Conservation (phyloP, 2,329 filamentous ascomycete species). For the Periconia macrospinosa region DNA sequence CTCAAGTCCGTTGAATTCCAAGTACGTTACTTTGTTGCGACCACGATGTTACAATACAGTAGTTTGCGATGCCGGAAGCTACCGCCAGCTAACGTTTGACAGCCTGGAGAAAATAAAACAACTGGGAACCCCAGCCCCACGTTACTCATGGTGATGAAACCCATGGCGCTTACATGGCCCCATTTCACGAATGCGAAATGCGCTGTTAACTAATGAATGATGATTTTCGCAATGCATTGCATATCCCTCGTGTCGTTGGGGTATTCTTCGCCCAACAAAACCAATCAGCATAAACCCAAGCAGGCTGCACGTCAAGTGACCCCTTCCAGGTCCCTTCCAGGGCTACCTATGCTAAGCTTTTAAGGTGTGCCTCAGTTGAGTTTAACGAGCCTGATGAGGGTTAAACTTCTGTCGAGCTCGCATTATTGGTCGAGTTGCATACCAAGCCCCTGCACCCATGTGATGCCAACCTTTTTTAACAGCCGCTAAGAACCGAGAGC, state of each 20-base stretch:
- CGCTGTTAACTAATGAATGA: background rate
- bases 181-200: no score
- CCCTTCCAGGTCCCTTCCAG: no score
- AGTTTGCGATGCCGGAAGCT: no score
- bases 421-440: background rate
- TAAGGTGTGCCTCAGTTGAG: background rate
- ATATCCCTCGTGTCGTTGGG: background rate
- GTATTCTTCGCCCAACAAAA: background rate
- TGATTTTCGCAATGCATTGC: background rate
- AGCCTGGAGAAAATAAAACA: no score
- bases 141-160: no score
- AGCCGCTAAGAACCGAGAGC: background rate
- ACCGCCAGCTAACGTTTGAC: no score
- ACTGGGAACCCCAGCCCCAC: no score
- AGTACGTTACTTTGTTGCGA: no score
- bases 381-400: background rate
- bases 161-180: no score
- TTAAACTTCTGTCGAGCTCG: background rate
- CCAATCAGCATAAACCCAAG: background rate
- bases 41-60: no score
- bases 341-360: background rate
- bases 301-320: background rate
- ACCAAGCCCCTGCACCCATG: background rate
- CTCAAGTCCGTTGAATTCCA: no score
- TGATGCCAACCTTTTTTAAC: background rate